Evolutionary conservation across 805 yeast species (phyloP), one percentile per base, ranked within the genome.

Genomic region (Yarrowia osloensis): DNA sequence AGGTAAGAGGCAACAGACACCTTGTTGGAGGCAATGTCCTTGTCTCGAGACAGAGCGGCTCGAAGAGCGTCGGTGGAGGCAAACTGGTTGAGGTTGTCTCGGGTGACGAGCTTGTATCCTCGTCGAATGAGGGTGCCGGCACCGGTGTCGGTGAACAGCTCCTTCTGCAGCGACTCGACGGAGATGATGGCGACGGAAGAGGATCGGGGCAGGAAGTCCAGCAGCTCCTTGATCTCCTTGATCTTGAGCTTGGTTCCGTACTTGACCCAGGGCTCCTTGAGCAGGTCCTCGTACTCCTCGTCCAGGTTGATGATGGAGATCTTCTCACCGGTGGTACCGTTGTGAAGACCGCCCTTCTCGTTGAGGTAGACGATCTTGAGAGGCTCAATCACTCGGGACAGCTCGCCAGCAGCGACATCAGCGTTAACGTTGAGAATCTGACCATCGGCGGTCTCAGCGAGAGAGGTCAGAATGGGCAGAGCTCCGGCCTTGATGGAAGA

Each of bases 61-160:
- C 97, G 85, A 72, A 95, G 84, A 66, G 86, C 80, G 74, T 90
- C 97, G 55, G 75, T 73, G 29, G 80, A 71, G 9, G 74, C 71
- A 76, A 93, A 89, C 70, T 90, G 94, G 42, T 81, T 78, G 66
- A 92, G 80, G 24, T 89, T 84, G 73, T 85, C 84, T 76, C 91
- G 86, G 39, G 76, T 69, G 68, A 88, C 77, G 71, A 95, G 83
- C 80, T 91, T 91, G 81, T 94, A 91, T 70, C 99, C 99, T 79
- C 99, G 88, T 84, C 99, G 89, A 74, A 95, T 92, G 81, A 95
- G 84, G 54, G 99, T 95, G 76, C 99, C 99, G 33, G 99, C 99
- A 78, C 99, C 99, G 19, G 97, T 89, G 78, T 95, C 99, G 46
- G 99, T 95, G 80, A 95, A 95, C 75, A 95, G 85, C 79, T 95